Evolutionary conservation across 1,284 basidiomycete genomes (phyloP).

Genomic region (Crocinoboletus sp.): DNA sequence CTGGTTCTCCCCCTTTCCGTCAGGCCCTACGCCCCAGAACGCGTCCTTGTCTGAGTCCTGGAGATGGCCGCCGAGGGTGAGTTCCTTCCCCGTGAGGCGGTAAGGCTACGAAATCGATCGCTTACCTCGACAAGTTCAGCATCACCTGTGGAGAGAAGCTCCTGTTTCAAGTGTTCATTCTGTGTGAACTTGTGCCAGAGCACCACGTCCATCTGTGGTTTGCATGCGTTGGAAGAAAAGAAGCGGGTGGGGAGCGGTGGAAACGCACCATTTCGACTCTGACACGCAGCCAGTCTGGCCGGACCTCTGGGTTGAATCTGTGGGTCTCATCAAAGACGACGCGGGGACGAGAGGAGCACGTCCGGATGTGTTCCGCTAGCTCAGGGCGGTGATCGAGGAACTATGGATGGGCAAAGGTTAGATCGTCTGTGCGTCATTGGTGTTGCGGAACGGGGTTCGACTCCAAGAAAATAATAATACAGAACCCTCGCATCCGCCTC

Average conservation of each 20-base stretch:
- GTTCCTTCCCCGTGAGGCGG: slow-evolving; percentile 9
- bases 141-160: slow-evolving; percentile 34
- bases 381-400: slow-evolving; percentile 35
- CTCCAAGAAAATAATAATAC: too few species aligned
- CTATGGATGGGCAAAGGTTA: slow-evolving; percentile 18
- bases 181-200: slow-evolving; percentile 36
- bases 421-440: slow-evolving; percentile 15
- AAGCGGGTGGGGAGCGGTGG: background rate
- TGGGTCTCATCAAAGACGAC: slow-evolving; percentile 37
- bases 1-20: slow-evolving; percentile 35
- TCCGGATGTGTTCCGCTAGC: slow-evolving; percentile 37
- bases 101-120: slow-evolving; percentile 2
- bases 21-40: slow-evolving; percentile 37
- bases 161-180: slow-evolving; percentile 29
- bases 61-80: slow-evolving; percentile 19
- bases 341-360: slow-evolving; percentile 34
- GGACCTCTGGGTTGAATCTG: slow-evolving; percentile 36
- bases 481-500: too few species aligned
- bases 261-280: slow-evolving; percentile 32
- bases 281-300: slow-evolving; percentile 34
- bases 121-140: slow-evolving; percentile 36
- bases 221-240: slow-evolving; percentile 11
- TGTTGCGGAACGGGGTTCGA: too few species aligned
- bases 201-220: slow-evolving; percentile 32
- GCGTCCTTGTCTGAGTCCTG: slow-evolving; percentile 37